Evolutionary conservation across 805 yeast genomes (phyloP), one percentile per base, ranked within the genome.

Genomic region (Candida nonsorbophila): DNA sequence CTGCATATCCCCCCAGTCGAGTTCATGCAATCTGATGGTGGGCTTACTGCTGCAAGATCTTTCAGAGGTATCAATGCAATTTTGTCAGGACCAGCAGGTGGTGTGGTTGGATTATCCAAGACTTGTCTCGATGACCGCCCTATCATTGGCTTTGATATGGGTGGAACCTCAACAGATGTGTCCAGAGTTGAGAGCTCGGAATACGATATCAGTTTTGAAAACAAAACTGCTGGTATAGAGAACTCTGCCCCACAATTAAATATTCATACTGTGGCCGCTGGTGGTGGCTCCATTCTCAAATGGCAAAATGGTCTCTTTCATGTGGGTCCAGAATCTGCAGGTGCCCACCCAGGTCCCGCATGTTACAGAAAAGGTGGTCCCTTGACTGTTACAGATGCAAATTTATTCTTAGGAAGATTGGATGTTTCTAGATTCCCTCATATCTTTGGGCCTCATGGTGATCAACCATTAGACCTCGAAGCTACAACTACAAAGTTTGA

Each of bases 11-110:
- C 51, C 7, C 30, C 36, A 26, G 28, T 49, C 5, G 35, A 35
- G 15, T 90, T 90, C 53, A 88, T 88, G 97, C 95, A 88, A 57
- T 83, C 94, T 5, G 95, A 88, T 52, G 97, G 97, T 33, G 97
- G 97, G 3, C 67, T 88, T 34, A 86, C 87, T 13, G 84, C 84
- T 33, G 86, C 90, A 42, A 63, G 74, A 11, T 69, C 73, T 25
- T 90, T 88, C 49, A 79, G 95, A 0, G 97, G 97, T 1, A 62
- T 88, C 22, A 71, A 77, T 42, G 94, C 97, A 3, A 82, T 88
- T 26, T 57, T 88, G 18, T 85, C 95, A 1, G 97, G 97, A 2
- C 97, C 97, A 2, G 97, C 97, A 5, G 97, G 97, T 21, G 97
- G 97, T 26, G 94, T 88, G 29, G 95, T 88, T 21, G 97, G 97